Evolutionary conservation across 2,329 filamentous ascomycete species (phyloP), one percentile per base, ranked within the genome.

Genomic region (Akanthomyces dipterigenus): DNA sequence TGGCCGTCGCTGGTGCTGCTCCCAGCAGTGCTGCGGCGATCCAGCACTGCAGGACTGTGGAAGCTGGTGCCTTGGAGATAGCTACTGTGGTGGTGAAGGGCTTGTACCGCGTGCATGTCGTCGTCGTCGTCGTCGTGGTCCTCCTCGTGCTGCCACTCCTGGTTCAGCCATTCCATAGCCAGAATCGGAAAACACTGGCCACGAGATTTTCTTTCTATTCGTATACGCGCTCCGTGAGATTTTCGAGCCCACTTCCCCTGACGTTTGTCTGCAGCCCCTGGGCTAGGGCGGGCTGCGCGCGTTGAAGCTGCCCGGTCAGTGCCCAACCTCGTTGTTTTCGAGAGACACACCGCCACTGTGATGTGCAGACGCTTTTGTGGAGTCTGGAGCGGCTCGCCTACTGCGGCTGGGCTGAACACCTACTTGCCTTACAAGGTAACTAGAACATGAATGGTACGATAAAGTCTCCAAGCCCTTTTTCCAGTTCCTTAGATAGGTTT

Each of bases 121-220:
- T 48, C 40, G 60, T 61, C 51, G 56, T 20, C 12, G 31, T 54
- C 31, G 31, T 54, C 7, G n/a, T 36, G 26, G 38, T 57, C 60
- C 53, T 62, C 60, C 54, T 56, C 60, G 38, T 43, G 60, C 60
- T 43, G 54, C 57, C 57, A 54, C 53, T 62, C 60, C 53, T 62
- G 53, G 20, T 43, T 56, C 45, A 31, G 53, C 60, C 60, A 62
- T 55, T 62, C 60, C 60, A 62, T 62, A 56, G 38, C 60, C 51
- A 51, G 50, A 45, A 45, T 26, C 11, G 45, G 34, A 62, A 48
- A 38, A 16, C 42, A 24, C 28, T 38, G 40, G 28, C 42, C 28
- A 34, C 45, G n/a, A 7, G 20, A 18, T 16, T n/a, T 61, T 62
- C 51, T 56, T 51, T 38, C 20, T 56, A n/a, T 38, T 46, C n/a